phyloP scores from a whole-genome alignment of 169 alveolate genomes.

The Amoebophrya sp. region DNA sequence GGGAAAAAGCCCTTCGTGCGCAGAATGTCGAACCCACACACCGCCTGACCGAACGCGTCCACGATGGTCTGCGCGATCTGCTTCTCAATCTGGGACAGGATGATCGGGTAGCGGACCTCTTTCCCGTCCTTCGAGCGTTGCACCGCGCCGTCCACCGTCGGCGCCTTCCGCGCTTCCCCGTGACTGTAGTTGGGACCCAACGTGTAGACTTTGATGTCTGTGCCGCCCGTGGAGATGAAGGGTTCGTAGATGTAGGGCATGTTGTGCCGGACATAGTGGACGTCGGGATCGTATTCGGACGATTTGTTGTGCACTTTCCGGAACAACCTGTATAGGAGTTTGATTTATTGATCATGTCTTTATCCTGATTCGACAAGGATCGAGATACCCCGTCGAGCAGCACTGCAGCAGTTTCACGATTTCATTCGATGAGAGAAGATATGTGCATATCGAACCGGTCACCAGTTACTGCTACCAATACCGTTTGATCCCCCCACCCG shows the following conservation, averaged over 20 bases:
- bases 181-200: conserved; percentile 95
- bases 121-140: conserved; percentile 65
- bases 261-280: conserved; percentile 72
- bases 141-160: conserved; percentile 83
- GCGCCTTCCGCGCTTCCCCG: conserved; percentile 97
- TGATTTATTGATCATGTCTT: no score
- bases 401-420: no score
- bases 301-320: conserved; percentile 76
- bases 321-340: no score
- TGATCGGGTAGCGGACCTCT: conserved; percentile 92
- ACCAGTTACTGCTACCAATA: no score
- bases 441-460: no score
- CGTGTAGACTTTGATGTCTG: conserved; percentile 94
- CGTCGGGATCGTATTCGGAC: conserved; percentile 67
- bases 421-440: no score
- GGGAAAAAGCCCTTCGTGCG: conserved; percentile 75
- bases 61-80: conserved; percentile 85
- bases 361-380: no score
- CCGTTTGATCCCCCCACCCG: conserved; percentile 90
- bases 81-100: conserved; percentile 85
- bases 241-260: conserved; percentile 86
- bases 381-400: no score
- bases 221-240: conserved; percentile 91
- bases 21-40: conserved; percentile 80
- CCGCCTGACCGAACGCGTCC: conserved; percentile 65